Conservation (phyloP, 1,284 basidiomycete species). For the Melanopsichium pennsylvanicum region DNA sequence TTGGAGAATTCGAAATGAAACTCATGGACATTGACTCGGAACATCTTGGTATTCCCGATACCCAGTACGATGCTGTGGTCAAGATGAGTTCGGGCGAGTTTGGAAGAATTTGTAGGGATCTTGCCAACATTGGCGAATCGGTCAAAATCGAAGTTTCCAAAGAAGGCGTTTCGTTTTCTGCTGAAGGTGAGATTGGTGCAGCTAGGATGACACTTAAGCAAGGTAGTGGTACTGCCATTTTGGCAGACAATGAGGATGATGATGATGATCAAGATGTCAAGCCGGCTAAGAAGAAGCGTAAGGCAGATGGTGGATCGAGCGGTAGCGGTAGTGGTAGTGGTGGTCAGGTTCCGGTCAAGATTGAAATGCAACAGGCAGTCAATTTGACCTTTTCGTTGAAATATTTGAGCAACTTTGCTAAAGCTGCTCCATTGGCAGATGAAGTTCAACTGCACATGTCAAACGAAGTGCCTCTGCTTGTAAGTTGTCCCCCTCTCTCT, state of each 20-base stretch:
- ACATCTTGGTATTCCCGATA: conserved; percentile 95
- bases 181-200: conserved; percentile 93
- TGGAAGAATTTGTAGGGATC: conserved; percentile 88
- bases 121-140: conserved; percentile 89
- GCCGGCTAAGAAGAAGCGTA: conserved; percentile 56
- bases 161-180: conserved; percentile 92
- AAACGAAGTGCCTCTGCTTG: conserved; percentile 58
- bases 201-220: conserved; percentile 88
- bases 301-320: conserved; percentile 25
- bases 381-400: conserved; percentile 94
- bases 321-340: conserved; percentile 4
- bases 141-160: conserved; percentile 96
- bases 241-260: conserved; percentile 58
- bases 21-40: conserved; percentile 98
- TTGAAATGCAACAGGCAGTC: conserved; percentile 74
- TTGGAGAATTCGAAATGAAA: conserved; percentile 99
- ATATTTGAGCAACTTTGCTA: conserved; percentile 96
- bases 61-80: conserved; percentile 93
- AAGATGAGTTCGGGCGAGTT: conserved; percentile 89
- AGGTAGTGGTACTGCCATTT: conserved; percentile 67
- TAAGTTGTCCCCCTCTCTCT: no score
- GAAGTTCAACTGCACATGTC: conserved; percentile 70
- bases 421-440: conserved; percentile 80
- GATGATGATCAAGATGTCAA: conserved; percentile 62
- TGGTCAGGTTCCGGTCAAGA: conserved; percentile 66